These are phyloP conservation scores for Pythium coloratum DNA, from an alignment of 352 stramenopile species.

Conservation along the genomic window DNA sequence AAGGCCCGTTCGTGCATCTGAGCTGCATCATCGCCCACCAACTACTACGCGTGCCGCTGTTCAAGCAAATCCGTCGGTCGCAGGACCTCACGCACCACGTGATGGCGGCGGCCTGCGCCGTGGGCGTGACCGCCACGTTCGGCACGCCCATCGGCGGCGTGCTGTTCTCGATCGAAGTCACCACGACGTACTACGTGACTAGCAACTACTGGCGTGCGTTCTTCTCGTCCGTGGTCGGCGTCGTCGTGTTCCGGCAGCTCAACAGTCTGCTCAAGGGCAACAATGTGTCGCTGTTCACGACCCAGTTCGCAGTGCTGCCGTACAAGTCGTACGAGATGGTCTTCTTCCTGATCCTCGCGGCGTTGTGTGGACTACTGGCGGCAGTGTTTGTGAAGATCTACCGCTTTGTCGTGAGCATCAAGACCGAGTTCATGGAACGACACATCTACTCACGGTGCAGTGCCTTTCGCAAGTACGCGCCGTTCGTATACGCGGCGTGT, in stretches of 20 bases:
- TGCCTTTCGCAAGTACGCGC: constrained; percentile 31
- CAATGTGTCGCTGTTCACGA: constrained; percentile 78
- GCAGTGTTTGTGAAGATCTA: constrained; percentile 78
- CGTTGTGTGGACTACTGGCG: constrained; percentile 81
- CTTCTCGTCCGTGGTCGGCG: constrained; percentile 84
- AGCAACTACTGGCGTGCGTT: constrained; percentile 91
- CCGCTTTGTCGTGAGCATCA: constrained; percentile 46
- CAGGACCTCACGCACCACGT: constrained; percentile 70
- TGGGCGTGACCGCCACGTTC: constrained; percentile 81
- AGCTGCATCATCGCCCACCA: constrained; percentile 75
- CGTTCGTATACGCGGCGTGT: constrained; percentile 68
- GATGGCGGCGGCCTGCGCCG: constrained; percentile 62
- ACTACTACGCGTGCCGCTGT: constrained; percentile 54
- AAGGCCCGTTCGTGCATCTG: constrained; percentile 81
- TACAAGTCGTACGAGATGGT: constrained; percentile 77
- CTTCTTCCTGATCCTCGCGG: constrained; percentile 77
- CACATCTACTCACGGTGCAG: constrained; percentile 32
- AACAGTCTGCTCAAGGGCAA: constrained; percentile 61
- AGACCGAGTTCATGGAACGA: constrained; percentile 40
- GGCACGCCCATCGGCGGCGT: constrained; percentile 92
- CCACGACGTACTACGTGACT: constrained; percentile 87
- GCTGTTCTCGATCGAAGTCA: constrained; percentile 95
- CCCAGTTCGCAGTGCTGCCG: constrained; percentile 64
- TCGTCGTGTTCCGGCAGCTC: constrained; percentile 82
- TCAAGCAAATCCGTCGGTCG: constrained; percentile 57